phyloP scores from a whole-genome alignment of 176 grass and related monocot species.

The Rhynchospora breviuscula region DNA sequence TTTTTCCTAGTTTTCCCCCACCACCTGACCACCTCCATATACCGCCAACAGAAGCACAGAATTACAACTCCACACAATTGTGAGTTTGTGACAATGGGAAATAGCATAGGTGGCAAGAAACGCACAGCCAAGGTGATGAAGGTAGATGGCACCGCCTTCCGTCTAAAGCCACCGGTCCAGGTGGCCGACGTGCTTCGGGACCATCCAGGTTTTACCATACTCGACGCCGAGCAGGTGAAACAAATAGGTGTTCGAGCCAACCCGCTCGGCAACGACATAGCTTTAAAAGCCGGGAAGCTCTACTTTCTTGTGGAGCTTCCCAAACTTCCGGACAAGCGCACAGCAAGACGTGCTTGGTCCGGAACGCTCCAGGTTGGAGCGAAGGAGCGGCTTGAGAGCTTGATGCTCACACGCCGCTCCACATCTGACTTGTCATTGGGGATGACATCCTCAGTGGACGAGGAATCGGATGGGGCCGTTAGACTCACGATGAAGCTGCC shows the following conservation, averaged over 20 bases:
- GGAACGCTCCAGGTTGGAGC: conserved; percentile 68
- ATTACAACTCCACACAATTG: conserved; percentile 1
- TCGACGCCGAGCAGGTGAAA: conserved; percentile 73
- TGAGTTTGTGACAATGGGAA: conserved; percentile 53
- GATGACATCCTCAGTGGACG: conserved; percentile 15
- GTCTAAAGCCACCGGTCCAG: conserved; percentile 54
- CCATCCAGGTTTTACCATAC: conserved; percentile 54
- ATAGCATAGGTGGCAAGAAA: conserved; percentile 62
- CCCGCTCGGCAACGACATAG: conserved; percentile 45
- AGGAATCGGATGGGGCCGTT: conserved; percentile 36
- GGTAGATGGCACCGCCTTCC: conserved; percentile 74
- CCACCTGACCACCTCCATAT: conserved; percentile 15
- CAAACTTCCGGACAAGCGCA: conserved; percentile 14
- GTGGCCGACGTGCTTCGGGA: conserved; percentile 51
- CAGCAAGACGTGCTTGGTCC: conserved; percentile 56
- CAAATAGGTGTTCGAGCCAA: conserved; percentile 49
- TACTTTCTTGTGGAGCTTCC: conserved; percentile 94
- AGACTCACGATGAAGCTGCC: conserved; percentile 63
- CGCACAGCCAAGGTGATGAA: conserved; percentile 93
- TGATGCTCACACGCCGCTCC: conserved; percentile 81
- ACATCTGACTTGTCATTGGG: conserved; percentile 65
- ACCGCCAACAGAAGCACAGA: conserved; percentile 7
- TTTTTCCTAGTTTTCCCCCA: conserved; percentile 25
- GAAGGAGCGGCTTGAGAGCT: conserved; percentile 72
- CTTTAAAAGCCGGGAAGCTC: conserved; percentile 47